Conservation (phyloP, 2,329 filamentous ascomycete species). For the Mycosphaerella sp. region DNA sequence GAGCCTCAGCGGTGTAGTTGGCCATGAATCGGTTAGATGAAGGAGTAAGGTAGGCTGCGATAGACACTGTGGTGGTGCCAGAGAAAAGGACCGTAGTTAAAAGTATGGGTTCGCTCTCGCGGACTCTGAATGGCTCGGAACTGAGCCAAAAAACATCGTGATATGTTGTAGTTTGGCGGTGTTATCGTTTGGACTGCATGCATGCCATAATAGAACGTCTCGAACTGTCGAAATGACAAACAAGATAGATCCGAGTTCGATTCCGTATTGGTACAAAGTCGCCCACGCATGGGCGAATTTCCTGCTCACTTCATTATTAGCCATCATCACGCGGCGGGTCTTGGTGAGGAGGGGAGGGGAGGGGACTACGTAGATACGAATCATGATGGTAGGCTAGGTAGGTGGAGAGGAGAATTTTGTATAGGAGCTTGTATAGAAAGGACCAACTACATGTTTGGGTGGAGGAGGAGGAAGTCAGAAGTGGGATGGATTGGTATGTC, state of each 20-base stretch:
- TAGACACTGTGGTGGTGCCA: conserved; percentile 21
- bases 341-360: no score
- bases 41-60: conserved; percentile 28
- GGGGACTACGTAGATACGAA: no score
- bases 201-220: conserved; percentile 29
- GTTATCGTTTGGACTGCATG: conserved; percentile 21
- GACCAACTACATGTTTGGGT: no score
- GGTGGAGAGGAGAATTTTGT: no score
- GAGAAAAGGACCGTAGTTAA: conserved; percentile 31
- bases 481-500: no score
- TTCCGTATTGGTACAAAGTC: conserved; percentile 32
- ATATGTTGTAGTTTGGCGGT: conserved; percentile 34
- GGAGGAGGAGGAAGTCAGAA: no score
- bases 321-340: no score
- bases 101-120: conserved; percentile 32
- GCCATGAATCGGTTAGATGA: conserved; percentile 29
- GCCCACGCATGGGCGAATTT: conserved; percentile 31
- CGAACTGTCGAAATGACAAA: conserved; percentile 23
- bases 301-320: not conserved
- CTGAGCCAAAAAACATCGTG: conserved; percentile 25
- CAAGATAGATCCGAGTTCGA: conserved; percentile 20
- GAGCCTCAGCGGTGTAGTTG: conserved; percentile 24
- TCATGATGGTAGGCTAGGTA: no score
- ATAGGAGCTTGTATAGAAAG: no score
- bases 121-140: conserved; percentile 29